Base-by-base conservation (phyloP, 345 rosid species). In the Eucalyptus cloeziana region DNA sequence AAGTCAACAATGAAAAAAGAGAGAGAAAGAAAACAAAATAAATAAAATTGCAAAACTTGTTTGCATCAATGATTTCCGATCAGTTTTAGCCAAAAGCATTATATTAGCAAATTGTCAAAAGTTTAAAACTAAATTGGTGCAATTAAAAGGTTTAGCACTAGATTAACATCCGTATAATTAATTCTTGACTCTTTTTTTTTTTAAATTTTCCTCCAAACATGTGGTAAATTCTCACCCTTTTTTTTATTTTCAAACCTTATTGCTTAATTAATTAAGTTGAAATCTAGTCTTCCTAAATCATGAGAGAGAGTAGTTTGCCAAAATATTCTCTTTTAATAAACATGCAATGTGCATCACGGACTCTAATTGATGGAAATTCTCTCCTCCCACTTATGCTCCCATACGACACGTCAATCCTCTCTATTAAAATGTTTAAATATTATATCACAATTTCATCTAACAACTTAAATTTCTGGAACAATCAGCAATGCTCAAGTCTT, bases 11-110 rank as follows among this genome's bases (percentile, higher is more conserved):
- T 71, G 45, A 19, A 33, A 69, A 15, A 1, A 9, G 3, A 17
- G 5, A 6, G 7, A 33, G 7, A 33, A 33, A 33, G 3, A 71
- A 37, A 71, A 19, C 19, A 19, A 71, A 71, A 37, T 71, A 31
- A 31, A 31, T 4, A 71, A 71, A 71, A 71, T 9, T 9, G 13
- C 7, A 37, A 71, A 71, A 21, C 3, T 71, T 12, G 2, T 71
- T 22, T 2, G 6, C 4, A 5, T 19, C 0, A 17, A 5, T 24
- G 25, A 37, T 71, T 71, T 71, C 25, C 1, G 0, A 71, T 71
- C 3, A 71, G 2, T 19, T 71, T 71, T 19, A 71, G 11, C 43
- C 11, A 16, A 16, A 69, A 33, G 9, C 11, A 69, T 19, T 16
- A 31, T 33, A 30, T 69, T 31, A 10, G 9, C 3, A 33, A 69